These are phyloP conservation scores for Lumnitzera racemosa DNA, from an alignment of 345 rosid species.

Conservation along the genomic window DNA sequence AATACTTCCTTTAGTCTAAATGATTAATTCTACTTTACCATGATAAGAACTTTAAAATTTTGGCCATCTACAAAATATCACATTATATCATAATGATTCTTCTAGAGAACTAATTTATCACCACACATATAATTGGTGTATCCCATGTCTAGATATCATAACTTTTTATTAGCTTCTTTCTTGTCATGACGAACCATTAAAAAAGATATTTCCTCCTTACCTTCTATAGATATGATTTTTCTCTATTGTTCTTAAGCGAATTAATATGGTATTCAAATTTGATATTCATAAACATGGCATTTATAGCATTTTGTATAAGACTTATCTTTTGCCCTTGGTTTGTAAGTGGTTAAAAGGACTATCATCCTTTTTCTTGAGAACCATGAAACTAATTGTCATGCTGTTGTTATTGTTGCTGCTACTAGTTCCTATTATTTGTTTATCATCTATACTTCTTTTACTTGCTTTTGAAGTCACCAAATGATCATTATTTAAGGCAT, in stretches of 20 bases:
- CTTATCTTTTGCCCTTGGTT: not conserved
- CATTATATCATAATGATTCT: not conserved
- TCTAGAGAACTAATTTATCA: not conserved
- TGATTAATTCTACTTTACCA: not conserved
- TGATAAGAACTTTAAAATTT: not conserved
- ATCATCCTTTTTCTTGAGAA: not conserved
- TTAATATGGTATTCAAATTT: constrained; percentile 1
- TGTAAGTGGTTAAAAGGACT: not conserved
- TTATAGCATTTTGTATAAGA: not conserved
- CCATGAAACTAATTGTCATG: not conserved
- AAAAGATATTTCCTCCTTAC: not conserved
- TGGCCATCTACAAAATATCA: not conserved
- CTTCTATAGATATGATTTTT: not conserved
- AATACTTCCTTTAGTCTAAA: not conserved
- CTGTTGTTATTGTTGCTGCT: not conserved
- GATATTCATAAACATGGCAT: constrained; percentile 6
- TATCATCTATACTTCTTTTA: too few species aligned
- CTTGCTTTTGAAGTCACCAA: too few species aligned
- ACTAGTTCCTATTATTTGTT: too few species aligned
- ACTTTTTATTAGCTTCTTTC: not conserved
- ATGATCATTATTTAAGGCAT: not conserved
- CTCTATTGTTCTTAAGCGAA: not conserved
- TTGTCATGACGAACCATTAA: constrained; percentile 1
- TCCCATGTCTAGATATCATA: not conserved
- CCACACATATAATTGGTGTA: constrained; percentile 13